phyloP scores from a whole-genome alignment of 2,329 filamentous ascomycete genomes.

The Calcarisporium arbuscula region DNA sequence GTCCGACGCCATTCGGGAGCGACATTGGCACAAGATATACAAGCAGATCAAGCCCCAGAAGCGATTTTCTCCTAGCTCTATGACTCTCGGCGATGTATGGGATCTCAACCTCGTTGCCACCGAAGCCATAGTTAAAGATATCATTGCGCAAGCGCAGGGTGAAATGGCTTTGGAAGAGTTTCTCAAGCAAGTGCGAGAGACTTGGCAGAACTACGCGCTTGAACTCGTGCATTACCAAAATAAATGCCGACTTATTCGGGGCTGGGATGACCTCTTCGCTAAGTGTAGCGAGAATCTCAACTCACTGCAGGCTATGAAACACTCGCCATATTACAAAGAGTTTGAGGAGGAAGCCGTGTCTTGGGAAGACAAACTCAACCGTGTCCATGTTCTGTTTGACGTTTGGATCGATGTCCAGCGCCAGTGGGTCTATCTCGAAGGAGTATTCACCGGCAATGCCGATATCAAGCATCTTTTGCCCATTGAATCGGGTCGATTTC shows the following conservation, averaged over 20 bases:
- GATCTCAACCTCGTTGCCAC: conserved; percentile 86
- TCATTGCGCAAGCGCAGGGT: conserved; percentile 91
- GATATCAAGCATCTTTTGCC: conserved; percentile 98
- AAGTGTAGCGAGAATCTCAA: conserved; percentile 98
- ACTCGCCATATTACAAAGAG: conserved; percentile 98
- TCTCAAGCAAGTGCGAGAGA: conserved; percentile 90
- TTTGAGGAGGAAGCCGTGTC: conserved; percentile 95
- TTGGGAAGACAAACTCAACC: conserved; percentile 97
- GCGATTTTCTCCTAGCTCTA: conserved; percentile 86
- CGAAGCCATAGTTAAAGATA: conserved; percentile 82
- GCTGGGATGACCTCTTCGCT: conserved; percentile 96
- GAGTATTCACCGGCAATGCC: conserved; percentile 96
- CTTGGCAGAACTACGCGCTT: conserved; percentile 90
- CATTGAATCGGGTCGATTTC: conserved; percentile 92
- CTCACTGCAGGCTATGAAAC: conserved; percentile 95
- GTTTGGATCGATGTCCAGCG: conserved; percentile 99
- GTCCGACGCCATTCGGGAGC: conserved; percentile 90
- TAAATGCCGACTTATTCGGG: conserved; percentile 93
- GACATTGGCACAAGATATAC: conserved; percentile 97
- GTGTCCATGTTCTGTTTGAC: conserved; percentile 95
- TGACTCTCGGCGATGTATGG: conserved; percentile 98
- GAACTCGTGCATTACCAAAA: conserved; percentile 97
- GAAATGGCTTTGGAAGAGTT: conserved; percentile 99
- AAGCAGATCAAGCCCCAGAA: conserved; percentile 90
- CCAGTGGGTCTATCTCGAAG: conserved; percentile 98